Evolutionary conservation across 2,329 filamentous ascomycete species (phyloP).

Genomic region (Fusarium goolgardi): DNA sequence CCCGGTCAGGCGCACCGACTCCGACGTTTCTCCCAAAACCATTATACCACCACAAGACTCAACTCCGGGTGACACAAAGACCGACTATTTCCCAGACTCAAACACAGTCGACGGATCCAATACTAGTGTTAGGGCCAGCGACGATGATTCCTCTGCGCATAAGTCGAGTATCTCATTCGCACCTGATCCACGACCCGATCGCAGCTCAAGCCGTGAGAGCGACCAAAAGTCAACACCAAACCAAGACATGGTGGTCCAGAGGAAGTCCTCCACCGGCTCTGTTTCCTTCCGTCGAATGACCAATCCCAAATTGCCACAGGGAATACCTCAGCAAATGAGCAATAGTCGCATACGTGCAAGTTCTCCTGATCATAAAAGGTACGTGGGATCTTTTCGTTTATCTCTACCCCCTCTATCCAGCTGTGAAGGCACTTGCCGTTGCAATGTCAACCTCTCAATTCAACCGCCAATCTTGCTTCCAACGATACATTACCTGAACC

Average conservation of each 20-base stretch:
- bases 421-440: background rate
- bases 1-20: slow-evolving; percentile 52
- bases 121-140: slow-evolving; percentile 43
- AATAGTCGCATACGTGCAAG: slow-evolving; percentile 57
- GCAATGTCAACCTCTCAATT: background rate
- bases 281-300: slow-evolving; percentile 60
- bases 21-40: slow-evolving; percentile 59
- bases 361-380: slow-evolving; percentile 64
- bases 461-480: slow-evolving; percentile 4
- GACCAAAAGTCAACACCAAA: slow-evolving; percentile 42
- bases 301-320: slow-evolving; percentile 61
- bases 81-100: slow-evolving; percentile 47
- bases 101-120: slow-evolving; percentile 44
- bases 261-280: slow-evolving; percentile 61
- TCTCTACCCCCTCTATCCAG: background rate
- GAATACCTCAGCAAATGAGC: slow-evolving; percentile 58
- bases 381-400: slow-evolving; percentile 34
- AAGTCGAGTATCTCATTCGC: slow-evolving; percentile 53
- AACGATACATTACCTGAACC: background rate
- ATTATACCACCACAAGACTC: slow-evolving; percentile 37
- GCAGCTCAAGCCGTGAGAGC: slow-evolving; percentile 45
- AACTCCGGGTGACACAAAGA: slow-evolving; percentile 13
- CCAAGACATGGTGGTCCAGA: slow-evolving; percentile 44
- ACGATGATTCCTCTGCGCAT: slow-evolving; percentile 50
- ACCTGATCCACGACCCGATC: slow-evolving; percentile 48